Conservation (phyloP, 352 stramenopile species). For the Phytophthora hybrid region DNA sequence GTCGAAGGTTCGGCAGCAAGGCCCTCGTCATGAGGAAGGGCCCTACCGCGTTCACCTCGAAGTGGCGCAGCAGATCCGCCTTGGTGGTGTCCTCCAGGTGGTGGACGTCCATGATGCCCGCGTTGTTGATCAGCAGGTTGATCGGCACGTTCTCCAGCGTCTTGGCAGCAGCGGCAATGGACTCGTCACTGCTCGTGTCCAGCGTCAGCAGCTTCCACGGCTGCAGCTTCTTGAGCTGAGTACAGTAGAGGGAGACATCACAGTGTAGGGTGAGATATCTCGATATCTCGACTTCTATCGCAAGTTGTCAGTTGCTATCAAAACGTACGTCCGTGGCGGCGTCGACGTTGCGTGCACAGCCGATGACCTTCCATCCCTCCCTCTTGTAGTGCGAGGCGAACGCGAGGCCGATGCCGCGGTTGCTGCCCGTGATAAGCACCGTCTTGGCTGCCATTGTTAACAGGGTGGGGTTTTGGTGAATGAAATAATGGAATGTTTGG, state of each 20-base stretch:
- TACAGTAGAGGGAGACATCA: neutral
- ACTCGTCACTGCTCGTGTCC: constrained; percentile 48
- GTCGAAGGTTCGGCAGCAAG: constrained; percentile 57
- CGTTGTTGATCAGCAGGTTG: constrained; percentile 76
- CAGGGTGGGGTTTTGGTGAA: neutral
- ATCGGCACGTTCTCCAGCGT: constrained; percentile 52
- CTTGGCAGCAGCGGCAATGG: constrained; percentile 45
- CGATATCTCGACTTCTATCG: too few relatives aligned
- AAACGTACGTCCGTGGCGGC: constrained; percentile 27
- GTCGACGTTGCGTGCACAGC: constrained; percentile 34
- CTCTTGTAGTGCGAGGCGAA: constrained; percentile 41
- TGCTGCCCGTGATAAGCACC: constrained; percentile 42
- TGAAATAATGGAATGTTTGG: too few relatives aligned
- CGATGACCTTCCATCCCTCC: constrained; percentile 45
- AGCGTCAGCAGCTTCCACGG: constrained; percentile 44
- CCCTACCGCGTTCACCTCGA: constrained; percentile 72
- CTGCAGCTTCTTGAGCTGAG: constrained; percentile 35
- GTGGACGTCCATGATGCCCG: constrained; percentile 50
- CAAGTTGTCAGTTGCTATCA: neutral
- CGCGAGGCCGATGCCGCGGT: constrained; percentile 41
- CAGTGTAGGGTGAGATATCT: neutral
- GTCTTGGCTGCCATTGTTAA: constrained; percentile 44
- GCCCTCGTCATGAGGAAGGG: constrained; percentile 68
- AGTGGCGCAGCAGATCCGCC: constrained; percentile 57
- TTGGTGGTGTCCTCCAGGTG: constrained; percentile 54